These are phyloP conservation scores for Lathyrus oleraceus DNA, from an alignment of 306 rosid genomes.

Conservation along the genomic window DNA sequence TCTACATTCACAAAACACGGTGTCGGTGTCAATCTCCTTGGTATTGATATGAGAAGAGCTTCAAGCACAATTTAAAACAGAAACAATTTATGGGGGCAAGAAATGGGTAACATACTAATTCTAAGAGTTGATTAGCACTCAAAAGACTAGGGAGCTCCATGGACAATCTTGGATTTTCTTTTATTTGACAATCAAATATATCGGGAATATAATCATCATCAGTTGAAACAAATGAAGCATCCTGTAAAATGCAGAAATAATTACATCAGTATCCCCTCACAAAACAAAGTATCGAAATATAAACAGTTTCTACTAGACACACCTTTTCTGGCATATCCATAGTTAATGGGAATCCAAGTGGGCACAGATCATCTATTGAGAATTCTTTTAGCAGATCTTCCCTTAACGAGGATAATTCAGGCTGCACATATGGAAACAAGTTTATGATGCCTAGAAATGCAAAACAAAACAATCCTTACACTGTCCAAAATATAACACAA, in stretches of 20 bases:
- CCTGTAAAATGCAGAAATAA: constrained; percentile 45
- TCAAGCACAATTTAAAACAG: constrained; percentile 21
- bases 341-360: constrained; percentile 56
- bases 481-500: constrained; percentile 20
- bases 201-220: constrained; percentile 61
- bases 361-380: constrained; percentile 61
- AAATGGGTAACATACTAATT: constrained; percentile 65
- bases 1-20: constrained; percentile 48
- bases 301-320: constrained; percentile 37
- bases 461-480: neutral
- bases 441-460: constrained; percentile 14
- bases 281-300: neutral
- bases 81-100: constrained; percentile 31
- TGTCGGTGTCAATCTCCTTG: constrained; percentile 3
- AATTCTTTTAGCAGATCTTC: constrained; percentile 65
- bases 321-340: constrained; percentile 42
- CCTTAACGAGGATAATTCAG: constrained; percentile 56
- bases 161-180: constrained; percentile 43
- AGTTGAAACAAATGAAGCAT: constrained; percentile 41
- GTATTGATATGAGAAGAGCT: constrained; percentile 16
- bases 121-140: constrained; percentile 80
- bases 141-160: constrained; percentile 49
- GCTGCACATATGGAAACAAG: constrained; percentile 45
- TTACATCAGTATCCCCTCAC: constrained; percentile 31
- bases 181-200: constrained; percentile 52